Evolutionary conservation across 108 stramenopile species (phyloP).

Genomic region (Skeletonema costatum): DNA sequence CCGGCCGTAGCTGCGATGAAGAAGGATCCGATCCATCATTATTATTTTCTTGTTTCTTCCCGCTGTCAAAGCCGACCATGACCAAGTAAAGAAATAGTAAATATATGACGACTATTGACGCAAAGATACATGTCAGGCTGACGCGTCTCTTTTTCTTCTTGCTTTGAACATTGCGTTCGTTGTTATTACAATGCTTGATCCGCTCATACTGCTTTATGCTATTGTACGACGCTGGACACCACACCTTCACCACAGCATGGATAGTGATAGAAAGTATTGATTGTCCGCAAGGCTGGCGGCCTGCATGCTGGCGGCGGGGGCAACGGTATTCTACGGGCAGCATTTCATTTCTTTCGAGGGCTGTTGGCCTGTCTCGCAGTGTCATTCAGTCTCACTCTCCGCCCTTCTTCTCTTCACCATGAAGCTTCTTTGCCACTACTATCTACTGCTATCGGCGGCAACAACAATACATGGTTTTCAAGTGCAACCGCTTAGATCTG

Average conservation of each 20-base stretch:
- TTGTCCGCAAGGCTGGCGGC: too few species aligned
- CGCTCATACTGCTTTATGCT: neutral
- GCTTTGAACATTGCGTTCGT: neutral
- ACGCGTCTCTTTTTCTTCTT: neutral
- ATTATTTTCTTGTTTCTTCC: neutral
- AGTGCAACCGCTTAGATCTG: neutral
- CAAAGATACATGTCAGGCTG: neutral
- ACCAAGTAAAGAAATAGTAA: neutral
- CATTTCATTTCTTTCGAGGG: too few species aligned
- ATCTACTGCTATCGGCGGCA: neutral
- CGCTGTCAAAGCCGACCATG: neutral
- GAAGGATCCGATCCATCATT: neutral
- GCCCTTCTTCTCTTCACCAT: neutral
- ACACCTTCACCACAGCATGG: too few species aligned
- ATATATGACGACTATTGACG: neutral
- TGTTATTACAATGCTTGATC: neutral
- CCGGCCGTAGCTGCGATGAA: neutral
- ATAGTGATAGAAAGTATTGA: too few species aligned
- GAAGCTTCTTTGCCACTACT: constrained; percentile 3
- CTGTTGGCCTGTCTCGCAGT: too few species aligned
- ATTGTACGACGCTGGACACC: too few species aligned
- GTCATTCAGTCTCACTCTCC: too few species aligned
- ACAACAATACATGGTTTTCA: too few species aligned
- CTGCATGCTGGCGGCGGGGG: too few species aligned
- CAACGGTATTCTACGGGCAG: too few species aligned